These are phyloP conservation scores for Stemphylium lycopersici DNA, from an alignment of 2,329 filamentous ascomycete genomes.

Conservation along the genomic window DNA sequence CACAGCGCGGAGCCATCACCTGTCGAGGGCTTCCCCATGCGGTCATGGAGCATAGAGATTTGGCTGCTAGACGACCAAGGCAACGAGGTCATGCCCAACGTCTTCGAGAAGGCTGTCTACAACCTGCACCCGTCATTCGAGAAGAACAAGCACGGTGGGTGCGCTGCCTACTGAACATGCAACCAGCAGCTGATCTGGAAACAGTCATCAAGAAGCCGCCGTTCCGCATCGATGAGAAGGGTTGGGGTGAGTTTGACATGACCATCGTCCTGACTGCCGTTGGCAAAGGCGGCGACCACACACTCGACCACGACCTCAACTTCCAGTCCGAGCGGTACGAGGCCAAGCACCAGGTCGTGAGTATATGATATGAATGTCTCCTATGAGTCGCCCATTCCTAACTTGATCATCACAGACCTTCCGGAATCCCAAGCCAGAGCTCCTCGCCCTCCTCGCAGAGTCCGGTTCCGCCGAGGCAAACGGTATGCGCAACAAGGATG, in stretches of 20 bases:
- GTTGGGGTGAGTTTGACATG: conserved; percentile 99
- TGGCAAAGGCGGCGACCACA: conserved; percentile 83
- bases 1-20: conserved; percentile 77
- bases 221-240: conserved; percentile 89
- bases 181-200: neutral
- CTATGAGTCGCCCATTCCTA: neutral
- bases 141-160: conserved; percentile 79
- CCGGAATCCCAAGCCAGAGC: conserved; percentile 89
- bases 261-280: conserved; percentile 79
- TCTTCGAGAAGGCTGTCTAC: conserved; percentile 93
- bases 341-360: conserved; percentile 74
- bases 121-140: conserved; percentile 93
- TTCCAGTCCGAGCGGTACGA: conserved; percentile 85
- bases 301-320: conserved; percentile 87
- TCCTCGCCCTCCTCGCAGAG: conserved; percentile 79
- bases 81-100: conserved; percentile 78
- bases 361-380: conserved; percentile 43
- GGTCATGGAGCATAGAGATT: conserved; percentile 87
- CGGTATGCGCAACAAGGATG: conserved; percentile 69
- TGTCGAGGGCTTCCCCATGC: conserved; percentile 88
- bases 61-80: conserved; percentile 84
- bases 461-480: conserved; percentile 76
- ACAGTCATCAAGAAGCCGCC: conserved; percentile 76
- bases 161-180: neutral
- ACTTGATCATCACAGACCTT: conserved; percentile 63